phyloP scores from a whole-genome alignment of 768 basidiomycete species.

The Aureoboletus auriporus region DNA sequence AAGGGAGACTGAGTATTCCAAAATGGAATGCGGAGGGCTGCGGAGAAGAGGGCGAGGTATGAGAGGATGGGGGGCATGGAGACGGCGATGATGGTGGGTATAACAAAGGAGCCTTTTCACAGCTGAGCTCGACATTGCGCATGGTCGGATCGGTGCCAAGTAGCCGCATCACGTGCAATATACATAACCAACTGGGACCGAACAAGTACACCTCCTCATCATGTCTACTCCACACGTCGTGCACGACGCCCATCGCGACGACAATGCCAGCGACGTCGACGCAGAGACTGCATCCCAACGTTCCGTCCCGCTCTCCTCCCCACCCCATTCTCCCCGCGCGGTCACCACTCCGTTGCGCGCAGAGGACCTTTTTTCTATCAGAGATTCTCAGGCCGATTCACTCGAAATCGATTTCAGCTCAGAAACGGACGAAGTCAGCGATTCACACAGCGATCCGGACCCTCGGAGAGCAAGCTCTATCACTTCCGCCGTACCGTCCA shows the following conservation, averaged over 20 bases:
- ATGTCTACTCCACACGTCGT: not conserved
- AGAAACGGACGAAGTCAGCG: constrained; percentile 50
- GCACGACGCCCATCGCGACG: constrained; percentile 11
- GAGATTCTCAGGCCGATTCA: constrained; percentile 44
- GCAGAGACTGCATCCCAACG: constrained; percentile 77
- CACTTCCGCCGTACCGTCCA: constrained; percentile 49
- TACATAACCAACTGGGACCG: too few species aligned
- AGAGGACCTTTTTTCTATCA: constrained; percentile 33
- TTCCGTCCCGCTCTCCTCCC: constrained; percentile 72
- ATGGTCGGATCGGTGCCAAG: not conserved
- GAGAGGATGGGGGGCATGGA: constrained; percentile 14
- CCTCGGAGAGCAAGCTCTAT: constrained; percentile 43
- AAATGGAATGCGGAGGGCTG: constrained; percentile 14
- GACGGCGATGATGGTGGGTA: not conserved
- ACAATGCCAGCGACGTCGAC: constrained; percentile 50
- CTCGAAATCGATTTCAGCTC: constrained; percentile 53
- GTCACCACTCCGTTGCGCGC: constrained; percentile 16
- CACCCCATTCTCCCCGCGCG: constrained; percentile 48
- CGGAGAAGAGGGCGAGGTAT: constrained; percentile 11
- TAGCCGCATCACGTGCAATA: constrained; percentile 15
- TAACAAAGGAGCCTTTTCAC: not conserved
- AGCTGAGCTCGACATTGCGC: not conserved
- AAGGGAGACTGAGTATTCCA: constrained; percentile 12
- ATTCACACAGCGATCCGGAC: constrained; percentile 37
- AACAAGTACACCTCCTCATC: too few species aligned